phyloP scores from a whole-genome alignment of 148 eudicot species.

The Beta vulgaris region DNA sequence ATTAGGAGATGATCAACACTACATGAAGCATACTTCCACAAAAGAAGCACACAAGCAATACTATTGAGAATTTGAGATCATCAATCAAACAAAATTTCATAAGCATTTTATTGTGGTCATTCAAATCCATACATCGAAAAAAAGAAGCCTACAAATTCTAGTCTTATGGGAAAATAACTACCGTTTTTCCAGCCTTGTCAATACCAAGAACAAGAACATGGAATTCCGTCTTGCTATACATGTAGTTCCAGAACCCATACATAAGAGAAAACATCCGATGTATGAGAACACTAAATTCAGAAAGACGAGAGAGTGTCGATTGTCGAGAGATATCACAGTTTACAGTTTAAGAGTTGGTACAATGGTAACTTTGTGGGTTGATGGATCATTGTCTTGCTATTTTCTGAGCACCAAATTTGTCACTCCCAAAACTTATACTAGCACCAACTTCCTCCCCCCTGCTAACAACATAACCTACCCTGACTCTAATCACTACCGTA shows the following conservation, averaged over 20 bases:
- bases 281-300: no score
- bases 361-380: no score
- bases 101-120: neutral
- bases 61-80: neutral
- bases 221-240: slow-evolving; percentile 84
- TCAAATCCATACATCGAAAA: neutral
- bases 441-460: no score
- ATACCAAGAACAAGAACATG: slow-evolving; percentile 93
- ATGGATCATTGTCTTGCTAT: no score
- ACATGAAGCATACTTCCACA: neutral
- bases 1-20: neutral
- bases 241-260: slow-evolving; percentile 83
- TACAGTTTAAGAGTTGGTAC: no score
- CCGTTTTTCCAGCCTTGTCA: slow-evolving; percentile 98
- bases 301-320: no score
- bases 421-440: no score
- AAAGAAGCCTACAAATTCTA: neutral
- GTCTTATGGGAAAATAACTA: slow-evolving; percentile 25
- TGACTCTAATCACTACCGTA: no score
- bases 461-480: no score
- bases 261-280: slow-evolving; percentile 92
- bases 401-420: no score
- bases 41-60: neutral
- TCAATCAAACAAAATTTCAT: neutral
- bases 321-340: no score